Evolutionary conservation across 2,329 filamentous ascomycete species (phyloP).

Genomic region (Neopestalotiopsis sp.): DNA sequence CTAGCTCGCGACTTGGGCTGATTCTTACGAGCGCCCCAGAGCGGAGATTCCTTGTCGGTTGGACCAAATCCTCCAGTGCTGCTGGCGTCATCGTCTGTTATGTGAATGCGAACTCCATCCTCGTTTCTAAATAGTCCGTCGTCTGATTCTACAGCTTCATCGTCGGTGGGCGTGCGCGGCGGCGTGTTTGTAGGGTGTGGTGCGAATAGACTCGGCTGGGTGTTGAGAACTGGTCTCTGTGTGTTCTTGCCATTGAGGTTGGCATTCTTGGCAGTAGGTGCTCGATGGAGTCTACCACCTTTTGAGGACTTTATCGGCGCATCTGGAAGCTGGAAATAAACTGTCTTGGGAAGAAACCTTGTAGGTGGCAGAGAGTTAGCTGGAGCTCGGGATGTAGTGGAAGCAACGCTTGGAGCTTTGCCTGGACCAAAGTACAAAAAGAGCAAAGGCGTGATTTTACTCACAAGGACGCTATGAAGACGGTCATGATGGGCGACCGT

Average conservation of each 20-base stretch:
- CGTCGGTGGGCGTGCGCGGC: constrained; percentile 59
- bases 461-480: constrained; percentile 12
- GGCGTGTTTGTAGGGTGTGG: constrained; percentile 55
- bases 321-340: constrained; percentile 79
- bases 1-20: constrained; percentile 80
- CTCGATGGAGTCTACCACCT: constrained; percentile 28
- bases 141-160: constrained; percentile 41
- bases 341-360: constrained; percentile 90
- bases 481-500: constrained; percentile 6
- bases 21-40: constrained; percentile 77
- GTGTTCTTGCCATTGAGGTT: constrained; percentile 28
- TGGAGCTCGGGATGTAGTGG: not conserved
- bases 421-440: not conserved
- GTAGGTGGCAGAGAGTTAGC: constrained; percentile 45
- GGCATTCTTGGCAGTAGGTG: constrained; percentile 33
- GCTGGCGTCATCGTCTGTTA: constrained; percentile 34
- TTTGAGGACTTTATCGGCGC: constrained; percentile 44
- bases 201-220: constrained; percentile 59
- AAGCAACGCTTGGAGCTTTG: not conserved
- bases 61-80: constrained; percentile 59
- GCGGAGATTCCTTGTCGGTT: constrained; percentile 75
- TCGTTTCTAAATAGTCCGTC: constrained; percentile 60
- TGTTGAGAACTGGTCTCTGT: constrained; percentile 34
- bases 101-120: constrained; percentile 60
- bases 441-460: not conserved